Base-by-base conservation (phyloP, 257 asterid species). In the Vinca minor region DNA sequence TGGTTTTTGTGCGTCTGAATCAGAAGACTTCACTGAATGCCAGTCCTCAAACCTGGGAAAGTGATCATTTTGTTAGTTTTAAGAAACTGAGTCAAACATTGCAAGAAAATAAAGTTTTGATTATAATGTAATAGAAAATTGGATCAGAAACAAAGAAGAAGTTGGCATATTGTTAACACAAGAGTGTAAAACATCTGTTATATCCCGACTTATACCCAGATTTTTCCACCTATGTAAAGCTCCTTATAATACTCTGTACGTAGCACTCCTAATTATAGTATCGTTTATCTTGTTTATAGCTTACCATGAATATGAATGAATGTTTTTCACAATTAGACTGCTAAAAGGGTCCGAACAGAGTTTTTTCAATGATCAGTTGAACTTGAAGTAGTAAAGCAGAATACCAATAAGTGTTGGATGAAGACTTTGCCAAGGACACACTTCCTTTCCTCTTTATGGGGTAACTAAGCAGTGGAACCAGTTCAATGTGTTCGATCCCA, bases 1-100 rank as follows among this genome's bases (percentile, higher is more conserved):
- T 32, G 74, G 73, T 47, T 72, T 81, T 67, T 52, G 62, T 25
- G 50, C 3, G 7, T 57, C 69, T 0, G 14, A 15, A 69, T 67
- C 60, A 17, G 42, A 68, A 47, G 81, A 76, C 25, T 42, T 71
- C 62, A 73, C 83, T 3, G 83, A 71, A 59, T 65, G 64, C 77
- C 74, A 10, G 8, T 78, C 79, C 63, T 82, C 55, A 45, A 81
- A 86, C 82, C 94, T 86, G 74, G 55, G 35, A 1, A 64, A 8
- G 26, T 62, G n/a, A 5, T 4, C 10, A 48, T 39, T 7, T 18
- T 32, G 14, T 23, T 41, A 18, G 53, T 63, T 35, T n/a, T 8
- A n/a, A 28, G 39, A 45, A 11, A 48, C n/a, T n/a, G n/a, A n/a
- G 13, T 54, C 10, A 17, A 39, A 41, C 14, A 36, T 59, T 25